Percentiles rank a stretch among this genome's conserved stretches.
These are phyloP conservation scores for Zizania latifolia DNA, from an alignment of 176 grass and related monocot genomes.

Conservation along the genomic window DNA sequence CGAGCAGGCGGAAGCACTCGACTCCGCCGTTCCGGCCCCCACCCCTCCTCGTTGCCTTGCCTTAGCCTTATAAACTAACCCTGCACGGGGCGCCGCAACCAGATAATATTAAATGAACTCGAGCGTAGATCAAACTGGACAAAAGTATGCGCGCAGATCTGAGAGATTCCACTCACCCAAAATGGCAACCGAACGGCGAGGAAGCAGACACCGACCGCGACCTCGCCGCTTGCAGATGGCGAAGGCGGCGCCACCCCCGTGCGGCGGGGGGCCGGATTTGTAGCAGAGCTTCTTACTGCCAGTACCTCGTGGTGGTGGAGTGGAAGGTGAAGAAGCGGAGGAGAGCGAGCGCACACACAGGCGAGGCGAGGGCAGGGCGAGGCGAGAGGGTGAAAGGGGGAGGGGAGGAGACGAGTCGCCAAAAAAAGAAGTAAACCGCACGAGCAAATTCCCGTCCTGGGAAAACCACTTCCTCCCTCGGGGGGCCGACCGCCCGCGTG, in stretches of 20 bases:
- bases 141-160: conserved; percentile 37
- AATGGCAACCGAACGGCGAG: conserved; percentile 10
- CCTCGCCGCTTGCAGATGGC: too few species aligned
- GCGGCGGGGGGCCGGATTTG: too few species aligned
- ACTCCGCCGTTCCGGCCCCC: neutral
- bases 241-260: too few species aligned
- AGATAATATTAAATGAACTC: neutral
- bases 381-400: neutral
- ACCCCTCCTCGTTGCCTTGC: neutral
- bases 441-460: conserved; percentile 21
- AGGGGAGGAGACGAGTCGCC: neutral
- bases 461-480: neutral
- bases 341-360: neutral
- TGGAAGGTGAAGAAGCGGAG: neutral
- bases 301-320: too few species aligned
- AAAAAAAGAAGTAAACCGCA: conserved; percentile 23
- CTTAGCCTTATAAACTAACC: neutral
- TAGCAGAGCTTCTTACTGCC: too few species aligned
- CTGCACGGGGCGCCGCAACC: neutral
- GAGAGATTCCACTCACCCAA: conserved; percentile 28
- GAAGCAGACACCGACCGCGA: too few species aligned
- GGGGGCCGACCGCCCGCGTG: neutral
- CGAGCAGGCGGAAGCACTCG: neutral
- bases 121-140: neutral
- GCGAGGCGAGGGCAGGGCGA: neutral